Conservation (phyloP, 805 yeast genomes). For the Saturnispora saitoi region DNA sequence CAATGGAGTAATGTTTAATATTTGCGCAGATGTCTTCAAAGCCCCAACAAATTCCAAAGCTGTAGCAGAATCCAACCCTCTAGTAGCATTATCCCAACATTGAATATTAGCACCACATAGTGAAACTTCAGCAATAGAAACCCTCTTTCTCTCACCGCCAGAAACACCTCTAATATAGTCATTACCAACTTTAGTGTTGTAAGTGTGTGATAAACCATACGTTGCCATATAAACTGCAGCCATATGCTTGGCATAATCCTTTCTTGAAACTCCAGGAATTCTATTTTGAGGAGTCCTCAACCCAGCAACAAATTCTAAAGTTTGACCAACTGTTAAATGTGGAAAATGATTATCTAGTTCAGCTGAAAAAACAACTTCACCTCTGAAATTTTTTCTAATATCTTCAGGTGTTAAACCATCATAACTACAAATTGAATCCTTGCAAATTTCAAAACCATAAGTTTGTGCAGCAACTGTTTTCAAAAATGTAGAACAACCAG, state of each 20-base stretch:
- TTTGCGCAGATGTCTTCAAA: conserved; percentile 43
- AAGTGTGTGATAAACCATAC: conserved; percentile 38
- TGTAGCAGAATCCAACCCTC: conserved; percentile 66
- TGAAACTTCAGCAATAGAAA: conserved; percentile 50
- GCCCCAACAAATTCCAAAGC: conserved; percentile 57
- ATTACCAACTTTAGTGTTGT: conserved; percentile 53
- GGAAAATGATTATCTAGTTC: conserved; percentile 65
- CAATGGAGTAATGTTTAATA: conserved; percentile 41
- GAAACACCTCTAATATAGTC: conserved; percentile 57
- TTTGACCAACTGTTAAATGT: conserved; percentile 56
- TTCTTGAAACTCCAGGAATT: conserved; percentile 51
- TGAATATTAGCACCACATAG: conserved; percentile 34
- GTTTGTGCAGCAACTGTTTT: conserved; percentile 53
- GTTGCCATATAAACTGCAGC: conserved; percentile 32
- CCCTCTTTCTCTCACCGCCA: conserved; percentile 62
- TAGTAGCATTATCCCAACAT: conserved; percentile 62
- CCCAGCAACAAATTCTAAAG: conserved; percentile 53
- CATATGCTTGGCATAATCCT: conserved; percentile 44
- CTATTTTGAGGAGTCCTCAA: conserved; percentile 57
- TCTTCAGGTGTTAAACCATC: conserved; percentile 48
- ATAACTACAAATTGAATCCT: conserved; percentile 39
- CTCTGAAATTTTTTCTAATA: conserved; percentile 45
- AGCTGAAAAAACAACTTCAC: conserved; percentile 64
- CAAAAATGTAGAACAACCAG: conserved; percentile 66
- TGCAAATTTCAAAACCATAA: conserved; percentile 46